Conservation (phyloP, 192 early-diverging fungal species). For the Phlyctochytrium planicorne region DNA sequence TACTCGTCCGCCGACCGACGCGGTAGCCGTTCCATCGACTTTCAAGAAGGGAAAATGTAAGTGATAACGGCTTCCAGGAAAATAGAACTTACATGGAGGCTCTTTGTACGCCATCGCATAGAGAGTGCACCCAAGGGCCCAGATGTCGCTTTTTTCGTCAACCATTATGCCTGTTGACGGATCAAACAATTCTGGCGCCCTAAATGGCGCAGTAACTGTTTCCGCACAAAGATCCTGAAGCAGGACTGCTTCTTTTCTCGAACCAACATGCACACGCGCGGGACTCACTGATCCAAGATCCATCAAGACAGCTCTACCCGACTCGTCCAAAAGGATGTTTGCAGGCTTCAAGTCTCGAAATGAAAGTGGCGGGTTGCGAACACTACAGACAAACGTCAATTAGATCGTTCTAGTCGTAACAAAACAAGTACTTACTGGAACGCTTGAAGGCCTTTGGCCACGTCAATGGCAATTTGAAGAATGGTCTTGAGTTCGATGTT, state of each 20-base stretch:
- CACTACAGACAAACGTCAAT: conserved; percentile 15
- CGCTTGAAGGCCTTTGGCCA: conserved; percentile 43
- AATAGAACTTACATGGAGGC: conserved; percentile 39
- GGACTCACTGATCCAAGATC: conserved; percentile 52
- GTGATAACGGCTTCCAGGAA: not conserved
- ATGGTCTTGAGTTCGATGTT: conserved; percentile 33
- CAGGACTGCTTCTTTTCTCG: conserved; percentile 42
- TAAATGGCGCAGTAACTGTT: conserved; percentile 51
- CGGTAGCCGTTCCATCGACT: conserved; percentile 53
- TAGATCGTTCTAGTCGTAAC: not conserved
- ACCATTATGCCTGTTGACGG: conserved; percentile 32
- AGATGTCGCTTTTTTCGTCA: conserved; percentile 44
- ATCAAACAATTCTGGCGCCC: conserved; percentile 55
- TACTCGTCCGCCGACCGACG: conserved; percentile 35
- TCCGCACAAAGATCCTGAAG: conserved; percentile 50
- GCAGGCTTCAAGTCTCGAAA: conserved; percentile 56
- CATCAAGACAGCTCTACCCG: conserved; percentile 38
- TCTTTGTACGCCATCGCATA: conserved; percentile 45
- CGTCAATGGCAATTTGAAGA: conserved; percentile 34
- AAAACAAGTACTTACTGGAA: conserved; percentile 42
- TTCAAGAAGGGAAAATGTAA: not conserved
- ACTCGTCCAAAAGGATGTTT: conserved; percentile 43
- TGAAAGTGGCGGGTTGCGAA: conserved; percentile 41
- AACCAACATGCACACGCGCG: conserved; percentile 36
- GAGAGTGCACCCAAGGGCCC: conserved; percentile 53